Evolutionary conservation across 1,139 yeast species (phyloP).

Genomic region (Scheffersomyces segobiensis): DNA sequence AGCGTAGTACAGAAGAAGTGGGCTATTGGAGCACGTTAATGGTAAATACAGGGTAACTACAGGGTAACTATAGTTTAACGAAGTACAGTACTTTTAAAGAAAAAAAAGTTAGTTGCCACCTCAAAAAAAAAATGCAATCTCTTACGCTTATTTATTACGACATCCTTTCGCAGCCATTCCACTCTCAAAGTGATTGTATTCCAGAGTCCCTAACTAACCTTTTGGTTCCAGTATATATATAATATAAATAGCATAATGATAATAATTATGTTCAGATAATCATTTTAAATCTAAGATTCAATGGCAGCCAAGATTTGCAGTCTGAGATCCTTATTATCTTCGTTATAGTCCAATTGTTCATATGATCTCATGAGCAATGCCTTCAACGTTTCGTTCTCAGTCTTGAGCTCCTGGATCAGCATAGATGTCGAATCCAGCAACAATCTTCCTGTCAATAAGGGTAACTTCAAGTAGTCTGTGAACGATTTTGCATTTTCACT

Average conservation of each 20-base stretch:
- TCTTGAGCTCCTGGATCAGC: slow-evolving; percentile 12
- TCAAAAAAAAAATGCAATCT: no score
- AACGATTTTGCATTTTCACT: slow-evolving; percentile 6
- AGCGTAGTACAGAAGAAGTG: no score
- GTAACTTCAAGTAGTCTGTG: slow-evolving; percentile 23
- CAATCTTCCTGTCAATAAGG: slow-evolving; percentile 8
- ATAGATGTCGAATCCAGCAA: slow-evolving; percentile 8
- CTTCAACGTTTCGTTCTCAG: slow-evolving; percentile 28
- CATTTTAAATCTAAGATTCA: not conserved
- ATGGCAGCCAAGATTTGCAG: not conserved
- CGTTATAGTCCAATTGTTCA: slow-evolving; percentile 19
- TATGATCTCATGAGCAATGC: slow-evolving; percentile 27
- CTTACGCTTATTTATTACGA: not conserved
- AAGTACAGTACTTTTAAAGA: not conserved
- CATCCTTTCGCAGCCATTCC: not conserved
- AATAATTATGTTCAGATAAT: no score
- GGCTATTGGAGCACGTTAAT: no score
- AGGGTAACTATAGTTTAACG: no score
- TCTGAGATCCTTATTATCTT: slow-evolving; percentile 5
- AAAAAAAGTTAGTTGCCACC: no score
- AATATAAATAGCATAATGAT: not conserved
- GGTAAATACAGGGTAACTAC: no score
- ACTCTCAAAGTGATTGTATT: not conserved
- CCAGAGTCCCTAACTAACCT: not conserved
- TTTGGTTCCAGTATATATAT: not conserved